phyloP scores from a whole-genome alignment of 1,139 yeast species.

The Saccharomyces pastorianus region DNA sequence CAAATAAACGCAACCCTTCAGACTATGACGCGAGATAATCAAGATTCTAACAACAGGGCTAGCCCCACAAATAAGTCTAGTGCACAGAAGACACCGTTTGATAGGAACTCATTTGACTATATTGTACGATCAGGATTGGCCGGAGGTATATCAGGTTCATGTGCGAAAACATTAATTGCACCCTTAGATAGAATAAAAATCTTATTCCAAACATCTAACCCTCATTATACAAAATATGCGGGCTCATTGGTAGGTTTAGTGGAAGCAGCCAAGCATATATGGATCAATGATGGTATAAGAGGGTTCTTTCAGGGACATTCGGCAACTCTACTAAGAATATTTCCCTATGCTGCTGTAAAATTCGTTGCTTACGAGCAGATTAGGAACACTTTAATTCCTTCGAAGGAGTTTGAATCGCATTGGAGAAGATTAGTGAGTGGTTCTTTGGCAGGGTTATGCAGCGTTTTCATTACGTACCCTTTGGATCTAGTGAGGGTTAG shows the following conservation, averaged over 20 bases:
- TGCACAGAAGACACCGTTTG: conserved; percentile 21
- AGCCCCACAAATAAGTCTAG: background rate
- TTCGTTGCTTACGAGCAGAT: conserved; percentile 97
- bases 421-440: conserved; percentile 80
- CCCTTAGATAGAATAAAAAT: conserved; percentile 94
- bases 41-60: background rate
- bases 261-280: conserved; percentile 62
- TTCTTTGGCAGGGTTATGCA: conserved; percentile 75
- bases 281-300: conserved; percentile 55
- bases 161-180: conserved; percentile 90
- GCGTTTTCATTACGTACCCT: conserved; percentile 89
- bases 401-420: conserved; percentile 66
- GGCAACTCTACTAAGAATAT: conserved; percentile 80
- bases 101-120: conserved; percentile 71
- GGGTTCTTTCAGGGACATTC: conserved; percentile 96
- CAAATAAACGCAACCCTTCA: background rate
- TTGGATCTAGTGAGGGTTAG: conserved; percentile 84
- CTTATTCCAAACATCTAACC: conserved; percentile 89
- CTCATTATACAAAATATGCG: conserved; percentile 70
- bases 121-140: conserved; percentile 79
- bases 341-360: conserved; percentile 95
- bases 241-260: conserved; percentile 75
- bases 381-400: conserved; percentile 69
- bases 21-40: background rate
- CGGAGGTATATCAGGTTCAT: conserved; percentile 93